Percentiles rank a stretch among this genome's conserved stretches.
Evolutionary conservation across 352 stramenopile species (phyloP).

Genomic region (Globisporangium megalacanthum): DNA sequence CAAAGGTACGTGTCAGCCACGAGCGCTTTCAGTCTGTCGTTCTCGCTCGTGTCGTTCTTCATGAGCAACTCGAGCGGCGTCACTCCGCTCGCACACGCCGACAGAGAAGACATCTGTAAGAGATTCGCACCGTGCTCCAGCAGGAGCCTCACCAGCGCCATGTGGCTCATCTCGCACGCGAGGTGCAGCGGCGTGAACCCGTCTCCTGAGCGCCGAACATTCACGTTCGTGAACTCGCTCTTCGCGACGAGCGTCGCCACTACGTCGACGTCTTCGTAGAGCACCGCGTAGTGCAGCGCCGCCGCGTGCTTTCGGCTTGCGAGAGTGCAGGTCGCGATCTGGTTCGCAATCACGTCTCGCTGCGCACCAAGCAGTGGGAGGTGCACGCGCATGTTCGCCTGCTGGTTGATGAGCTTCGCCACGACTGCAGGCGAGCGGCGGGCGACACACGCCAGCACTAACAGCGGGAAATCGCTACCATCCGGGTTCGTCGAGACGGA

Average conservation of each 20-base stretch:
- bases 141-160: conserved; percentile 41
- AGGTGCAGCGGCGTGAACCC: conserved; percentile 64
- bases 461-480: conserved; percentile 45
- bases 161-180: conserved; percentile 48
- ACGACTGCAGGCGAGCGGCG: conserved; percentile 39
- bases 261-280: conserved; percentile 47
- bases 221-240: conserved; percentile 38
- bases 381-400: conserved; percentile 57
- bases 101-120: conserved; percentile 41
- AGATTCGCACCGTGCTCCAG: conserved; percentile 47
- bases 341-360: conserved; percentile 10
- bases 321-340: conserved; percentile 19
- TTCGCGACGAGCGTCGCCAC: conserved; percentile 27
- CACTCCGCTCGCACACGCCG: conserved; percentile 25
- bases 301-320: conserved; percentile 37
- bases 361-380: conserved; percentile 34
- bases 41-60: conserved; percentile 39
- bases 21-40: conserved; percentile 38
- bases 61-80: conserved; percentile 49
- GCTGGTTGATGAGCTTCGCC: conserved; percentile 30
- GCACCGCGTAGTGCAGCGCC: conserved; percentile 59
- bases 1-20: conserved; percentile 31
- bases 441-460: conserved; percentile 51
- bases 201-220: conserved; percentile 51
- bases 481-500: conserved; percentile 33